A percentile compares a stretch with the other conserved stretches of the same genome.
Conservation (phyloP, 2,329 filamentous ascomycete genomes). For the Westerdykella aurantiaca region DNA sequence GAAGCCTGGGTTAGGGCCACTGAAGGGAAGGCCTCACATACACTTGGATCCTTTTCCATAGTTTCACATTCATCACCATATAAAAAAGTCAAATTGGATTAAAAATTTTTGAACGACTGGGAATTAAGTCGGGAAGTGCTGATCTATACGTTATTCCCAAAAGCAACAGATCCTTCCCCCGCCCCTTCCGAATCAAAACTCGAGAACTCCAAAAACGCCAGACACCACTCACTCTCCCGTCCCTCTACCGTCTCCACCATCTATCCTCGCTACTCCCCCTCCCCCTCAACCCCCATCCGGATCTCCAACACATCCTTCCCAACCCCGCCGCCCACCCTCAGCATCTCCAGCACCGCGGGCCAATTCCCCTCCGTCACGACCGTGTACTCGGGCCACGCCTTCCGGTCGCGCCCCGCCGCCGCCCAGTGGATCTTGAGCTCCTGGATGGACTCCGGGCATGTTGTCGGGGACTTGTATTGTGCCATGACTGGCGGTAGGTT, state of each 20-base stretch:
- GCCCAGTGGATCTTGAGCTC: conserved; percentile 31
- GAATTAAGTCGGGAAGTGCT: no score
- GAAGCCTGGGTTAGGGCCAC: no score
- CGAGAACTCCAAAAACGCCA: no score
- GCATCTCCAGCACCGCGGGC: conserved; percentile 22
- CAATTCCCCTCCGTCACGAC: conserved; percentile 30
- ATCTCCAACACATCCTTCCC: conserved; percentile 30
- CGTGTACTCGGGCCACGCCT: conserved; percentile 33
- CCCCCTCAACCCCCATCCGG: conserved; percentile 17
- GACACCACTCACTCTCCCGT: no score
- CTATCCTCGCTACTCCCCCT: neutral
- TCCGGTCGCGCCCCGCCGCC: conserved; percentile 21
- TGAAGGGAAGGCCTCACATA: no score
- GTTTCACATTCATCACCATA: no score
- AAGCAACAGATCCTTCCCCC: no score
- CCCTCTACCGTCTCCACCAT: neutral
- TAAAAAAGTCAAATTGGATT: no score
- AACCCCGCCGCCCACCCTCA: conserved; percentile 13
- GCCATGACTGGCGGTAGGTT: conserved; percentile 21
- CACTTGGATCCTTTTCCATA: no score
- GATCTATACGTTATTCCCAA: no score
- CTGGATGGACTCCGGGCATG: conserved; percentile 19
- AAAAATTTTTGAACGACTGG: no score
- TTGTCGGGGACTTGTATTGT: conserved; percentile 24
- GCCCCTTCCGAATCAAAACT: no score